Percentiles rank a stretch among this genome's conserved stretches.
Evolutionary conservation across 1,284 basidiomycete species (phyloP).

Genomic region (Cryptococcus wingfieldii): DNA sequence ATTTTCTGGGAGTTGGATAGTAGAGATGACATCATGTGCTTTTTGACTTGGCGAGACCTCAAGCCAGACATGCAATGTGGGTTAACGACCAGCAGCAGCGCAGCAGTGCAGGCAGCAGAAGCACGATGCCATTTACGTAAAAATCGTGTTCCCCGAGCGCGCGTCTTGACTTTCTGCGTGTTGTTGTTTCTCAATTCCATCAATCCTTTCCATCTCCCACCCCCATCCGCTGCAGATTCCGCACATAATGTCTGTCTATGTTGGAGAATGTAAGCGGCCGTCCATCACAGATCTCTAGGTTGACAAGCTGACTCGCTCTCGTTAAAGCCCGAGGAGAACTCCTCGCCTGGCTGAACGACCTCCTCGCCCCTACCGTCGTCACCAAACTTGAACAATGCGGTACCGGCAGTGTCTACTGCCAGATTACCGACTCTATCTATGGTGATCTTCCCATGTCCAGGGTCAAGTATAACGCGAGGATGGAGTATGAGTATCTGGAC

Average conservation of each 20-base stretch:
- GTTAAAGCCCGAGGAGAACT: conserved; percentile 67
- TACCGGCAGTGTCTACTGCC: conserved; percentile 81
- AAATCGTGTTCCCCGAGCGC: too few species aligned
- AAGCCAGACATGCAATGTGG: too few species aligned
- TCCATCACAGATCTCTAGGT: not conserved
- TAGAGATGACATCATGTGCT: too few species aligned
- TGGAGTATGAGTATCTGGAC: conserved; percentile 91
- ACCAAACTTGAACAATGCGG: conserved; percentile 95
- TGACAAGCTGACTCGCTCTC: not conserved
- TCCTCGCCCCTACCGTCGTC: conserved; percentile 71
- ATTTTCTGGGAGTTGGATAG: too few species aligned
- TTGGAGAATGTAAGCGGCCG: conserved; percentile 39
- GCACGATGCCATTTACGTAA: too few species aligned
- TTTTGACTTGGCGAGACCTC: too few species aligned
- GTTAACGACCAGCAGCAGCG: too few species aligned
- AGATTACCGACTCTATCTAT: conserved; percentile 48
- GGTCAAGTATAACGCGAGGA: conserved; percentile 89
- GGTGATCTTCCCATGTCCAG: conserved; percentile 77
- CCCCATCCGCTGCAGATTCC: too few species aligned
- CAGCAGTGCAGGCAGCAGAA: too few species aligned
- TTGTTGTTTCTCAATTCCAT: too few species aligned
- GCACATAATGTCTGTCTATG: conserved; percentile 37
- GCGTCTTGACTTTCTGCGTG: too few species aligned
- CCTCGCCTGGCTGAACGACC: conserved; percentile 88
- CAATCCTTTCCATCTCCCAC: too few species aligned